Base-by-base conservation (phyloP, 2,329 filamentous ascomycete species). In the Verticillium klebahnii region DNA sequence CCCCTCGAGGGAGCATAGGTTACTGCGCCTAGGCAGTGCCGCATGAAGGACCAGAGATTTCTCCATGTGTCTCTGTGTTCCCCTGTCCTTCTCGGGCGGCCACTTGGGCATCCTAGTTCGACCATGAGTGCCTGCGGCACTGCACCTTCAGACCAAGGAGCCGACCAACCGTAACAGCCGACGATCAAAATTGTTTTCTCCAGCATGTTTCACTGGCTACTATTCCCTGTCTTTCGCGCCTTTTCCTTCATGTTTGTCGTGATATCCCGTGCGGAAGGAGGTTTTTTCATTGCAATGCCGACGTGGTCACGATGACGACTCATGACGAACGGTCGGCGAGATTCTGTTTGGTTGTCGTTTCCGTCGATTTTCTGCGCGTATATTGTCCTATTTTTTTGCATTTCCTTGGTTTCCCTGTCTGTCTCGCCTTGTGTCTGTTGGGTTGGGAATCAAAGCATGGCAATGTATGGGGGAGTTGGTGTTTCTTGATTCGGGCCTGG, bases 1-100 rank as follows among this genome's bases (percentile, higher is more conserved):
- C 79, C 82, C 1, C 73, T 86, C 40, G 85, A 89, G 64, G 80
- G 82, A 64, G 76, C 82, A 65, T 85, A 77, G 67, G n/a, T 39
- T 11, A n/a, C 40, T 4, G 8, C n/a, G 8, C 4, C 19, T 12
- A 7, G 19, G 19, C 2, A 50, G 19, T 15, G 39, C 17, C 15
- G 11, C n/a, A 36, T 36, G 7, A 14, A 29, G 29, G 29, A 29
- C 29, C 29, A 29, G 29, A 5, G 29, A 29, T 6, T 3, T 5
- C 29, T 29, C 4, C 29, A 29, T 29, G 29, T 29, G 29, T 40
- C 37, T 15, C 17, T 40, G 6, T 15, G 5, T 7, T 3, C 15
- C 14, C 17, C 17, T 19, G 1, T 15, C 5, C 37, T 40, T 40
- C 15, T 17, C 37, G 17, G 15, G 14, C 37, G 14, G 37, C 12